Percentiles rank a stretch among this genome's conserved stretches.
phyloP scores from a whole-genome alignment of 2,329 filamentous ascomycete species.

The Fusarium compactum region DNA sequence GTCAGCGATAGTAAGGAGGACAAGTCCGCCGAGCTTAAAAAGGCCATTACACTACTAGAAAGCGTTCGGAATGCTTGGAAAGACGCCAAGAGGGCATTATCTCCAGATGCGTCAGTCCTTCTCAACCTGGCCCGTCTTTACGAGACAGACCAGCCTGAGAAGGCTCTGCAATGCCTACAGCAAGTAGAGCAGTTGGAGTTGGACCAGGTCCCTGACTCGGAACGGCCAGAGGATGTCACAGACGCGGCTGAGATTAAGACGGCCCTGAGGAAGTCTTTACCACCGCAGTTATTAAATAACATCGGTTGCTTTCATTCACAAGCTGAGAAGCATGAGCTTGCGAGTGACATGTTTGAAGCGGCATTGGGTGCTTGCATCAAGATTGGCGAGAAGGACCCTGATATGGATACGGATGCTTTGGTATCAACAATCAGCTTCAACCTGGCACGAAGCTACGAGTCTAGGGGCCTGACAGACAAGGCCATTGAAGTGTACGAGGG shows the following conservation, averaged over 20 bases:
- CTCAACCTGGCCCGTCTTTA: slow-evolving; percentile 93
- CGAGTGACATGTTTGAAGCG: slow-evolving; percentile 91
- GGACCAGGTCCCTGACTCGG: slow-evolving; percentile 78
- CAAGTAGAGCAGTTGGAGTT: slow-evolving; percentile 93
- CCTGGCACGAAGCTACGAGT: slow-evolving; percentile 91
- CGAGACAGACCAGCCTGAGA: slow-evolving; percentile 86
- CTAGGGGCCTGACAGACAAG: slow-evolving; percentile 81
- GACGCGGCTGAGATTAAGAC: slow-evolving; percentile 71
- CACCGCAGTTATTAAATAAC: slow-evolving; percentile 94
- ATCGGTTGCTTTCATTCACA: slow-evolving; percentile 97
- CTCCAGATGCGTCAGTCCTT: slow-evolving; percentile 86
- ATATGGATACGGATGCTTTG: slow-evolving; percentile 87
- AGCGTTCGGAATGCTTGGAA: slow-evolving; percentile 90
- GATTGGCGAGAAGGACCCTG: slow-evolving; percentile 79
- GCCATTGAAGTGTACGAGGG: slow-evolving; percentile 91
- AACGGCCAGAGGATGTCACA: slow-evolving; percentile 66
- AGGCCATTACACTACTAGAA: slow-evolving; percentile 87
- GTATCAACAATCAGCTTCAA: slow-evolving; percentile 98
- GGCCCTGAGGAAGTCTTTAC: slow-evolving; percentile 79
- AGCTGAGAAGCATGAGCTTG: slow-evolving; percentile 81
- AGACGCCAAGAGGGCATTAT: slow-evolving; percentile 85
- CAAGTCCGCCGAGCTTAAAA: slow-evolving; percentile 85
- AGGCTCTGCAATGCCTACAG: slow-evolving; percentile 89
- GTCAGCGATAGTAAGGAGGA: slow-evolving; percentile 82
- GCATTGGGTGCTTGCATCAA: slow-evolving; percentile 89